A percentile compares a stretch with the other conserved stretches of the same genome.
Evolutionary conservation across 495 filamentous ascomycete species (phyloP).

Genomic region (Parmelia sp.): DNA sequence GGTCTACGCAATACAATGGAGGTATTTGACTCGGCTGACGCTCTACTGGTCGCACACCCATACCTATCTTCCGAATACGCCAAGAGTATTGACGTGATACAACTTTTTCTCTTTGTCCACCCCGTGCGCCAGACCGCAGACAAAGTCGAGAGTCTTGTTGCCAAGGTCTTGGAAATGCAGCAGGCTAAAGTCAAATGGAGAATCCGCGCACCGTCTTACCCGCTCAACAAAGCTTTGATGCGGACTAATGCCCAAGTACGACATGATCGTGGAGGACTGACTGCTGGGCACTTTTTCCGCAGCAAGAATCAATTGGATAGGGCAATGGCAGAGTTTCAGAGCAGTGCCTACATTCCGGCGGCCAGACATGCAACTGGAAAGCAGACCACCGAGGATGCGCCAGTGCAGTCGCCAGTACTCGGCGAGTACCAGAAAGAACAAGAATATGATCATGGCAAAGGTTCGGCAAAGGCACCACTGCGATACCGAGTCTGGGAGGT

Average conservation of each 20-base stretch:
- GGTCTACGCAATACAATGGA: constrained; percentile 33
- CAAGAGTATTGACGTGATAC: constrained; percentile 42
- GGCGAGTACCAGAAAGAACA: constrained; percentile 26
- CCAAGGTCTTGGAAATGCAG: constrained; percentile 44
- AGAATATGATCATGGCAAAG: constrained; percentile 6
- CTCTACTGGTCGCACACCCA: constrained; percentile 30
- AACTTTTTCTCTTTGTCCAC: constrained; percentile 50
- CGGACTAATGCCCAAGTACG: constrained; percentile 50
- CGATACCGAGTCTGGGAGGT: constrained; percentile 43
- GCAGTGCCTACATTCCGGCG: constrained; percentile 30
- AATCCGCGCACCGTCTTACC: constrained; percentile 46
- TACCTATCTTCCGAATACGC: constrained; percentile 30
- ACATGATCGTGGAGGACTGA: constrained; percentile 53
- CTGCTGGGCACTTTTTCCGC: constrained; percentile 48
- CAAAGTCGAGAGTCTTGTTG: constrained; percentile 38
- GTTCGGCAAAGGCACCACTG: constrained; percentile 29
- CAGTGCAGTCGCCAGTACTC: constrained; percentile 14
- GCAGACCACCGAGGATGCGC: constrained; percentile 26
- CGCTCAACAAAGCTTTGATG: constrained; percentile 44
- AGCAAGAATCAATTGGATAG: constrained; percentile 42
- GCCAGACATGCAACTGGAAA: constrained; percentile 22
- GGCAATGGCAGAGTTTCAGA: constrained; percentile 36
- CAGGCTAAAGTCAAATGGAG: constrained; percentile 32
- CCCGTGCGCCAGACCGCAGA: constrained; percentile 48
- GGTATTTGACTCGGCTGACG: constrained; percentile 37